These are phyloP conservation scores for Xylaria sp. DNA, from an alignment of 2,329 filamentous ascomycete genomes.

Conservation along the genomic window DNA sequence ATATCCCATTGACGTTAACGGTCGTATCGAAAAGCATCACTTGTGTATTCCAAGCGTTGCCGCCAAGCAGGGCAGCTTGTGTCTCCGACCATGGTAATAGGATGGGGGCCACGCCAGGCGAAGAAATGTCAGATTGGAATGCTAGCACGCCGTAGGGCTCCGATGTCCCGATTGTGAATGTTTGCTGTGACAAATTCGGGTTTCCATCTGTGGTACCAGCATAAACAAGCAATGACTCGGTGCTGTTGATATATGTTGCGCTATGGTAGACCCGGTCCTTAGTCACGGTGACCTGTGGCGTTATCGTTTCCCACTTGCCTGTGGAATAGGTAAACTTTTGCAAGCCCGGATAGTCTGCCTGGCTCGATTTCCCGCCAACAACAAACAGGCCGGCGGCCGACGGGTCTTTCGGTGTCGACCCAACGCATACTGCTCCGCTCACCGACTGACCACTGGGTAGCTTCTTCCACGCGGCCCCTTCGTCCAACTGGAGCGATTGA, in stretches of 20 bases:
- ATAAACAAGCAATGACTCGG: slow-evolving; percentile 81
- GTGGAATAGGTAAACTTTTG: slow-evolving; percentile 72
- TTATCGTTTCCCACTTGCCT: slow-evolving; percentile 62
- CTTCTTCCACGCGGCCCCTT: slow-evolving; percentile 77
- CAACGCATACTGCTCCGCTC: slow-evolving; percentile 80
- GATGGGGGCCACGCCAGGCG: slow-evolving; percentile 74
- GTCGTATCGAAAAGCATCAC: slow-evolving; percentile 76
- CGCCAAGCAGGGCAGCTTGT: slow-evolving; percentile 79
- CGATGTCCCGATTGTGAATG: slow-evolving; percentile 76
- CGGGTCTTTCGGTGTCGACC: slow-evolving; percentile 68
- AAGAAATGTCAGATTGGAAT: slow-evolving; percentile 65
- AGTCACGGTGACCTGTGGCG: slow-evolving; percentile 60
- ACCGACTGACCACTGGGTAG: slow-evolving; percentile 75
- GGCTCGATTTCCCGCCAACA: slow-evolving; percentile 74
- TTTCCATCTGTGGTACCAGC: slow-evolving; percentile 75
- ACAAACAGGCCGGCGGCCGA: slow-evolving; percentile 76
- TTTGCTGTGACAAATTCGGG: slow-evolving; percentile 71
- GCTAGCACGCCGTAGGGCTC: slow-evolving; percentile 72
- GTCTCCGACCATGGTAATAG: slow-evolving; percentile 78
- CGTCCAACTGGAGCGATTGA: slow-evolving; percentile 74
- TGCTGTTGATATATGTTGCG: slow-evolving; percentile 76
- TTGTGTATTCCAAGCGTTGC: slow-evolving; percentile 70
- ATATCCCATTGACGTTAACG: slow-evolving; percentile 51
- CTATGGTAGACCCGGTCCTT: slow-evolving; percentile 79
- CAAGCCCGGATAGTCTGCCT: slow-evolving; percentile 74